These are phyloP conservation scores for Miscanthus sacchariflorus DNA, from an alignment of 202 grass and related monocot genomes.

Conservation along the genomic window DNA sequence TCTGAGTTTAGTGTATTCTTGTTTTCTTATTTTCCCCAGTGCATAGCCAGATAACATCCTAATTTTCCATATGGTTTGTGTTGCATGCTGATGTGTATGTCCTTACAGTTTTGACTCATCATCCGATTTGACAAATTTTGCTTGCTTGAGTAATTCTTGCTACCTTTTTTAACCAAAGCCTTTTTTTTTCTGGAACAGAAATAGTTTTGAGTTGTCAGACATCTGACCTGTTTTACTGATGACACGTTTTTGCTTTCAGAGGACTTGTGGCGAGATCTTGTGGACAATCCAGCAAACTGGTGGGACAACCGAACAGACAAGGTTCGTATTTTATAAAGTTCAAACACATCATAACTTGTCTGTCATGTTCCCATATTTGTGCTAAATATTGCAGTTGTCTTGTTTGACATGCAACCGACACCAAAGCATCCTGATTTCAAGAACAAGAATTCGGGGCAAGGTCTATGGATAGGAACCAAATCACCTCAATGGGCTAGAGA, in stretches of 20 bases:
- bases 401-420: conserved; percentile 50
- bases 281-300: conserved; percentile 75
- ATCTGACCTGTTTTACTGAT: background rate
- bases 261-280: conserved; percentile 64
- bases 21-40: background rate
- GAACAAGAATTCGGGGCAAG: conserved; percentile 67
- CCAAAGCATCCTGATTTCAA: conserved; percentile 73
- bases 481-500: conserved; percentile 66
- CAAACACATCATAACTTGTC: background rate
- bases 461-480: conserved; percentile 59
- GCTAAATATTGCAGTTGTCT: conserved; percentile 13
- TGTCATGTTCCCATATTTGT: background rate
- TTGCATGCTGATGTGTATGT: background rate
- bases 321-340: conserved; percentile 15
- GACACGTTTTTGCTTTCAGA: conserved; percentile 43
- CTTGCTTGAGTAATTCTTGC: background rate
- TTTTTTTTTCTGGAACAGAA: background rate
- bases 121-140: background rate
- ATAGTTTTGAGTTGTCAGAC: background rate
- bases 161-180: background rate
- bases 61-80: background rate
- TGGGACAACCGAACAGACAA: conserved; percentile 83
- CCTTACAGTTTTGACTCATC: background rate
- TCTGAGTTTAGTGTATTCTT: background rate
- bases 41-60: background rate